Conservation (phyloP, 768 basidiomycete genomes). For the Serendipita sp. region DNA sequence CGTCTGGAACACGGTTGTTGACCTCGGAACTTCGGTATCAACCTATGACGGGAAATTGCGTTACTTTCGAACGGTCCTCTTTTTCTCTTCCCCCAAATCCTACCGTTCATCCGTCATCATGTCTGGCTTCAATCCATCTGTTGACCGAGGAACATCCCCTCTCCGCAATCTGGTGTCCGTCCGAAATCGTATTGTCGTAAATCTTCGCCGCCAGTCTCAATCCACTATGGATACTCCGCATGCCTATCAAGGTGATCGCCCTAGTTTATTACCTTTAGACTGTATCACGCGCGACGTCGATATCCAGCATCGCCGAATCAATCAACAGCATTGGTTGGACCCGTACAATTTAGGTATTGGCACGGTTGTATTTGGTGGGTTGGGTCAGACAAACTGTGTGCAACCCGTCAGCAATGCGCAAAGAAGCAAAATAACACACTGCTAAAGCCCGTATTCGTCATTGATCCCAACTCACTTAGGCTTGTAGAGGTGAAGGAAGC, state of each 20-base stretch:
- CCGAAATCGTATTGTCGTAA: conserved; percentile 70
- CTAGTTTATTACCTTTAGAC: conserved; percentile 34
- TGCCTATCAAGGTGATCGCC: conserved; percentile 62
- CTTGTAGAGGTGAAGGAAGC: conserved; percentile 85
- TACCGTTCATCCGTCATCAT: conserved; percentile 74
- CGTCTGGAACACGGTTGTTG: conserved; percentile 75
- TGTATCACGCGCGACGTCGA: conserved; percentile 51
- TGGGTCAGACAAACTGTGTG: not conserved
- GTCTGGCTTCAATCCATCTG: conserved; percentile 54
- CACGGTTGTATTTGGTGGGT: conserved; percentile 37
- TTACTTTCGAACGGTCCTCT: not conserved
- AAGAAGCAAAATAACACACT: conserved; percentile 16
- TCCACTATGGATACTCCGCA: conserved; percentile 69
- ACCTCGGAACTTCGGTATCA: conserved; percentile 70
- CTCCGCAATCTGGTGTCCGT: conserved; percentile 67
- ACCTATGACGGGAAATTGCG: conserved; percentile 42
- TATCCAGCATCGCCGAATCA: conserved; percentile 84
- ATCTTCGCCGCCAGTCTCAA: conserved; percentile 79
- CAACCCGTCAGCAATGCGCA: not conserved
- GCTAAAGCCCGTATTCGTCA: conserved; percentile 28
- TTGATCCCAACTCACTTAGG: conserved; percentile 29
- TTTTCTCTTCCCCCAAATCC: too few species aligned
- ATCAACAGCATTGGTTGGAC: conserved; percentile 48
- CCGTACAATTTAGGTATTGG: conserved; percentile 37
- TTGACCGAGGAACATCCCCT: conserved; percentile 79